Conservation (phyloP, 495 filamentous ascomycete species). For the Aspergillus carlsbadensis region DNA sequence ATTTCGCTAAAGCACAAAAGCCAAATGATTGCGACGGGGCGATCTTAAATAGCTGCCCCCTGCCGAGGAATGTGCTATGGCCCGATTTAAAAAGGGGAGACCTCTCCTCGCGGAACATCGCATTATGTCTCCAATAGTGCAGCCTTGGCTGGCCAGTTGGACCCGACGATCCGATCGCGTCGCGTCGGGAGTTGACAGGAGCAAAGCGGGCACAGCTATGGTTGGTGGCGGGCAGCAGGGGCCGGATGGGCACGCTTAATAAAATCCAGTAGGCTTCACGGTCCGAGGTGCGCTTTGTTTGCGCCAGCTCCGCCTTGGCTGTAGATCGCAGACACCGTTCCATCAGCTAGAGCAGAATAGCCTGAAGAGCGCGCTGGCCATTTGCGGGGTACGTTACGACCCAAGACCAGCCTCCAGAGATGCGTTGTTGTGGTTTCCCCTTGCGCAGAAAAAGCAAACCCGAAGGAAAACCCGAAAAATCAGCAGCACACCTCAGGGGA, state of each 20-base stretch:
- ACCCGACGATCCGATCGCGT: neutral
- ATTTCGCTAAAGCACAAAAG: neutral
- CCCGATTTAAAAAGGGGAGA: neutral
- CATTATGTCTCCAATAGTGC: neutral
- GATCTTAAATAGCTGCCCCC: neutral
- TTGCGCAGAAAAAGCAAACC: too few species aligned
- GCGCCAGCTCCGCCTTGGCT: conserved; percentile 2
- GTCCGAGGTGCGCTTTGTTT: neutral
- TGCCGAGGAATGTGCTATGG: neutral
- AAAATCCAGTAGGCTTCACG: neutral
- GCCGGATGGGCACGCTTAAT: neutral
- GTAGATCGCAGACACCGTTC: neutral
- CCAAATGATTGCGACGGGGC: neutral
- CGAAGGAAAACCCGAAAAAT: too few species aligned
- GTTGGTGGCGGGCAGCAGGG: too few species aligned
- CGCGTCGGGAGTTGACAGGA: neutral
- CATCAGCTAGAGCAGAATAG: neutral
- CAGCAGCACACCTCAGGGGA: too few species aligned
- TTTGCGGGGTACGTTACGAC: conserved; percentile 2
- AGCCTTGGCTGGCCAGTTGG: neutral
- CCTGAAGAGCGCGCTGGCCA: neutral
- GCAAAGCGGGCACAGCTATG: neutral
- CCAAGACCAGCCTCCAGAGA: neutral
- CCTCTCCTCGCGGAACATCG: neutral
- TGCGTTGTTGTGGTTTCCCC: too few species aligned